phyloP scores from a whole-genome alignment of 345 rosid genomes.

The Sonneratia caseolaris region DNA sequence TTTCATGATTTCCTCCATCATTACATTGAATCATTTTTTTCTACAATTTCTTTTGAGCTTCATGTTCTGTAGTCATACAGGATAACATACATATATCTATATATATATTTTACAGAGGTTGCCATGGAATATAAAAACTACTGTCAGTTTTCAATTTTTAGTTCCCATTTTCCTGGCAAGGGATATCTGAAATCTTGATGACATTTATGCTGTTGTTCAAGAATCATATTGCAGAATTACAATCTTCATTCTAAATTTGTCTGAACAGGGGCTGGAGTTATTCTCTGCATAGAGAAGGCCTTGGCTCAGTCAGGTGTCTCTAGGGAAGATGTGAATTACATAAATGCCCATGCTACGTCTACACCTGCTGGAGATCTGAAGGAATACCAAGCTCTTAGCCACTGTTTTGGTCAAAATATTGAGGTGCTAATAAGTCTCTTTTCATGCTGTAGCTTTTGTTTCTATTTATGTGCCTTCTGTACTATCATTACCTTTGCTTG shows the following conservation, averaged over 20 bases:
- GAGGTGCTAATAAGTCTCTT: slow-evolving; percentile 15
- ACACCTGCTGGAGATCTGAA: slow-evolving; percentile 41
- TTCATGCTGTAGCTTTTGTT: background rate
- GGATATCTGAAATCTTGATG: background rate
- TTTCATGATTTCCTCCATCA: background rate
- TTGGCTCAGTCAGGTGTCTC: slow-evolving; percentile 35
- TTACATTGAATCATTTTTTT: background rate
- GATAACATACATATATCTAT: background rate
- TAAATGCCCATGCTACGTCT: slow-evolving; percentile 58
- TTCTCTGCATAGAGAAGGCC: slow-evolving; percentile 47
- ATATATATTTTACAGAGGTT: background rate
- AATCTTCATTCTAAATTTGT: background rate
- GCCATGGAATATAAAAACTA: background rate
- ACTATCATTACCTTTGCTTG: background rate
- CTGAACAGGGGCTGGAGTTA: slow-evolving; percentile 34
- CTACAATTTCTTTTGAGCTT: background rate
- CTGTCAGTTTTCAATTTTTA: background rate
- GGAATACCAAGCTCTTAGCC: slow-evolving; percentile 39
- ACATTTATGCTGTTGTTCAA: background rate
- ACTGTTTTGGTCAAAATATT: slow-evolving; percentile 32
- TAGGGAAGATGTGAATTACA: slow-evolving; percentile 46
- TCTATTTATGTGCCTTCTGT: background rate
- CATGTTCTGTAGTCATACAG: background rate
- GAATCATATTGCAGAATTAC: background rate
- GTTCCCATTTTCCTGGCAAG: background rate